Conservation (phyloP, 2,329 filamentous ascomycete species). For the Nannizziopsis barbatae region DNA sequence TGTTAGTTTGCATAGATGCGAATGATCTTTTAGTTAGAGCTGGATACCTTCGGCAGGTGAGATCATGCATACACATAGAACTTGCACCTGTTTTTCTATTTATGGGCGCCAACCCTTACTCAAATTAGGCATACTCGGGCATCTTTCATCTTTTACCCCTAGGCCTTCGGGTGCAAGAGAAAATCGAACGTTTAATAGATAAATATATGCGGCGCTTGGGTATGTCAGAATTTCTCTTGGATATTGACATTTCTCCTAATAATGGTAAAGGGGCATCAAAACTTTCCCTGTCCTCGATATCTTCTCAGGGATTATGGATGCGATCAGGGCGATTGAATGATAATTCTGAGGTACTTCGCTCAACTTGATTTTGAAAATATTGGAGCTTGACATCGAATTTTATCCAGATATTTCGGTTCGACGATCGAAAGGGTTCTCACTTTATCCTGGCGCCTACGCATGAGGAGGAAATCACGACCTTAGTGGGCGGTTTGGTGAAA, state of each 20-base stretch:
- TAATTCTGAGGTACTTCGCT: slow-evolving; percentile 56
- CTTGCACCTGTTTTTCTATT: not conserved
- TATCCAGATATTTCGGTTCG: slow-evolving; percentile 61
- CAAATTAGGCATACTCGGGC: slow-evolving; percentile 61
- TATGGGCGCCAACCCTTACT: slow-evolving; percentile 3
- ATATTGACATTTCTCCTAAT: not conserved
- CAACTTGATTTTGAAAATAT: not conserved
- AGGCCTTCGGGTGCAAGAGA: slow-evolving; percentile 75
- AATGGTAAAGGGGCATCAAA: slow-evolving; percentile 57
- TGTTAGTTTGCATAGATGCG: slow-evolving; percentile 40
- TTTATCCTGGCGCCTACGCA: slow-evolving; percentile 85
- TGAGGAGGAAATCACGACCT: slow-evolving; percentile 84
- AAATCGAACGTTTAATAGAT: slow-evolving; percentile 75
- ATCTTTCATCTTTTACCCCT: slow-evolving; percentile 87
- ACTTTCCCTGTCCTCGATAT: slow-evolving; percentile 71
- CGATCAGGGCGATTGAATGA: slow-evolving; percentile 69
- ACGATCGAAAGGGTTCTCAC: slow-evolving; percentile 62
- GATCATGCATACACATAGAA: slow-evolving; percentile 10
- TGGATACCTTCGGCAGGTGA: slow-evolving; percentile 62
- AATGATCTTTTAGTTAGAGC: slow-evolving; percentile 58
- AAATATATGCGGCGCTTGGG: slow-evolving; percentile 73
- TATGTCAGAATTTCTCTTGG: slow-evolving; percentile 24
- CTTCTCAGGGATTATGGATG: slow-evolving; percentile 72
- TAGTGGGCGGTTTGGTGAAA: slow-evolving; percentile 60
- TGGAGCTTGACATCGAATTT: not conserved